Conservation (phyloP, 352 stramenopile genomes). For the Globisporangium emineosum region DNA sequence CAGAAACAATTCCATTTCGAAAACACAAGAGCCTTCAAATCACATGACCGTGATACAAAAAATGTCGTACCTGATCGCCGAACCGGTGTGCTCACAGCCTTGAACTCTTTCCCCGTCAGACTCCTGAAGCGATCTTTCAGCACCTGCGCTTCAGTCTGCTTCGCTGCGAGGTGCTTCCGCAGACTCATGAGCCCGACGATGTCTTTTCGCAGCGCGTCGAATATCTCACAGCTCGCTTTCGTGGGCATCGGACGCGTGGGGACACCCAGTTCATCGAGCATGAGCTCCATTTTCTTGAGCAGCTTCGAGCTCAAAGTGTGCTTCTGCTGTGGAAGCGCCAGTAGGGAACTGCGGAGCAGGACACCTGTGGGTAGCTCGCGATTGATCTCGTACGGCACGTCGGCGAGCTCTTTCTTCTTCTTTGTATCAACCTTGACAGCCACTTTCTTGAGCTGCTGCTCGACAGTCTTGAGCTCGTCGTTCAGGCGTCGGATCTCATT, state of each 20-base stretch:
- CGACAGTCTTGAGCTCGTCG: constrained; percentile 51
- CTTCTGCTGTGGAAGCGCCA: constrained; percentile 48
- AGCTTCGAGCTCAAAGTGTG: constrained; percentile 58
- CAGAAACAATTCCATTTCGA: neutral
- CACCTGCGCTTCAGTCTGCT: constrained; percentile 45
- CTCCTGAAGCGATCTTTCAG: constrained; percentile 53
- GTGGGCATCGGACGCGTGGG: constrained; percentile 71
- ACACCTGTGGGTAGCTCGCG: constrained; percentile 48
- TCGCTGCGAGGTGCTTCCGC: constrained; percentile 56
- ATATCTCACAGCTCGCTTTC: constrained; percentile 57
- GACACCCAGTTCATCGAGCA: constrained; percentile 64
- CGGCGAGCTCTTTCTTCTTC: constrained; percentile 69
- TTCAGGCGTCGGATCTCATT: constrained; percentile 55
- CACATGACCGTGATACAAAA: neutral
- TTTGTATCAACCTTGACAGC: constrained; percentile 58
- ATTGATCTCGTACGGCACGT: constrained; percentile 58
- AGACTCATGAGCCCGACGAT: constrained; percentile 53
- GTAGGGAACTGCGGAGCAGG: constrained; percentile 51
- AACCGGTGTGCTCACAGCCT: constrained; percentile 36
- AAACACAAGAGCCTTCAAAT: neutral
- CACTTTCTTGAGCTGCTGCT: constrained; percentile 70
- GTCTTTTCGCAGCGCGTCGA: constrained; percentile 57
- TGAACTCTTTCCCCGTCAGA: constrained; percentile 52
- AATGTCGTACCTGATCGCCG: constrained; percentile 30
- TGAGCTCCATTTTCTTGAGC: constrained; percentile 61